A percentile compares a stretch with the other conserved stretches of the same genome.
These are phyloP conservation scores for Saturnispora dispora DNA, from an alignment of 805 yeast species.

Conservation along the genomic window DNA sequence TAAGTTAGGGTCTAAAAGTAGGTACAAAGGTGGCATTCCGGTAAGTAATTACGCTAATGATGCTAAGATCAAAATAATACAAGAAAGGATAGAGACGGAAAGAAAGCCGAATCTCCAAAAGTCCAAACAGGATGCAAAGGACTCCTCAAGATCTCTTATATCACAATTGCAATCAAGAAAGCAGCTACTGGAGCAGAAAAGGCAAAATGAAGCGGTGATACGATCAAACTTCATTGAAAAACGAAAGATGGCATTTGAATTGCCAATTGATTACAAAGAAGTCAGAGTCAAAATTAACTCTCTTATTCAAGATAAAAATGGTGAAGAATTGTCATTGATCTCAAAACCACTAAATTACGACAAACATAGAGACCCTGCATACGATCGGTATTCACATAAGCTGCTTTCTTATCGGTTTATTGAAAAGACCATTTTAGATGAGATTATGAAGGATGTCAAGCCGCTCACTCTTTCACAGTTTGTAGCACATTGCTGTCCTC, in stretches of 20 bases:
- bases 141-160: neutral
- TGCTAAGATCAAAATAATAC: neutral
- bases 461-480: conserved; percentile 49
- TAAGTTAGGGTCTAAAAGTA: neutral
- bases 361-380: conserved; percentile 8
- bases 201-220: neutral
- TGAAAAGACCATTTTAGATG: conserved; percentile 26
- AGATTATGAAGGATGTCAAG: conserved; percentile 39
- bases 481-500: conserved; percentile 56
- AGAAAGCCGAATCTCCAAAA: neutral
- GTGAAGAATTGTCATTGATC: neutral
- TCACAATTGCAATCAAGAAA: neutral
- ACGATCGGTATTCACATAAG: conserved; percentile 38
- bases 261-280: conserved; percentile 5
- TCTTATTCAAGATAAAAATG: neutral
- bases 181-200: neutral
- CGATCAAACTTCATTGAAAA: neutral
- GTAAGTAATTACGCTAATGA: neutral
- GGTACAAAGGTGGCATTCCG: conserved; percentile 1
- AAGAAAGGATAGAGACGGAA: neutral
- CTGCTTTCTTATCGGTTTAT: conserved; percentile 40
- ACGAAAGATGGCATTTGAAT: conserved; percentile 3
- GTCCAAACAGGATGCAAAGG: conserved; percentile 28
- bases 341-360: conserved; percentile 1
- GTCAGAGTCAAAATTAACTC: neutral